Conservation (phyloP, 192 early-diverging fungal species). For the Podila epigama region DNA sequence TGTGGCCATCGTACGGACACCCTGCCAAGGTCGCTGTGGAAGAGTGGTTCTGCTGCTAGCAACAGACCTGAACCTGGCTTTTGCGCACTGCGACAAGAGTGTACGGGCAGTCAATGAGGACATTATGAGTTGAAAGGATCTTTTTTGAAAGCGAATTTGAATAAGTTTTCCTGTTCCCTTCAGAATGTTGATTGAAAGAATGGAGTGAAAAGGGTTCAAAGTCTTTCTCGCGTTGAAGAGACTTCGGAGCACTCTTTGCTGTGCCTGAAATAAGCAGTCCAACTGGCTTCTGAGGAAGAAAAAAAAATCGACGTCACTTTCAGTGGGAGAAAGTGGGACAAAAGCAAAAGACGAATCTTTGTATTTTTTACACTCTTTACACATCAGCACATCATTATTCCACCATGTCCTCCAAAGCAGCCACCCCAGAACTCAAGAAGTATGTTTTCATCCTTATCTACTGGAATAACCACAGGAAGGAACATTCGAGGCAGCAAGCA, state of each 20-base stretch:
- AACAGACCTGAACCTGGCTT: background rate
- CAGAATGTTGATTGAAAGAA: too few relatives aligned
- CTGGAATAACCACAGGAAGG: background rate
- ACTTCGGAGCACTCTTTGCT: too few relatives aligned
- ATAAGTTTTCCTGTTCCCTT: too few relatives aligned
- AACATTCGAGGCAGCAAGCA: too few relatives aligned
- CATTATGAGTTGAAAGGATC: background rate
- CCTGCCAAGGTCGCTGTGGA: background rate
- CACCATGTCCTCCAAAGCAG: conserved; percentile 40
- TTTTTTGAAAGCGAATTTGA: background rate
- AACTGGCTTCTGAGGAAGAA: too few relatives aligned
- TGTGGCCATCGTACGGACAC: conserved; percentile 26
- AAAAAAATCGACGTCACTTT: background rate
- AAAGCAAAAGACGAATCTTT: background rate
- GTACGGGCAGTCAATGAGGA: conserved; percentile 1
- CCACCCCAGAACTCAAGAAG: conserved; percentile 48
- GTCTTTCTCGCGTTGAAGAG: background rate
- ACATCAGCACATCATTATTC: background rate
- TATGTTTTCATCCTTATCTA: background rate
- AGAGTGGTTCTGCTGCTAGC: background rate
- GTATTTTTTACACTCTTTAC: background rate
- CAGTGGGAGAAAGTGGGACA: background rate
- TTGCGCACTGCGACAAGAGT: background rate
- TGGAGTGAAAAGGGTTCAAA: too few relatives aligned
- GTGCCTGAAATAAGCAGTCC: conserved; percentile 1